These are phyloP conservation scores for Trichosanthes cucumerina DNA, from an alignment of 306 rosid species.

Conservation along the genomic window DNA sequence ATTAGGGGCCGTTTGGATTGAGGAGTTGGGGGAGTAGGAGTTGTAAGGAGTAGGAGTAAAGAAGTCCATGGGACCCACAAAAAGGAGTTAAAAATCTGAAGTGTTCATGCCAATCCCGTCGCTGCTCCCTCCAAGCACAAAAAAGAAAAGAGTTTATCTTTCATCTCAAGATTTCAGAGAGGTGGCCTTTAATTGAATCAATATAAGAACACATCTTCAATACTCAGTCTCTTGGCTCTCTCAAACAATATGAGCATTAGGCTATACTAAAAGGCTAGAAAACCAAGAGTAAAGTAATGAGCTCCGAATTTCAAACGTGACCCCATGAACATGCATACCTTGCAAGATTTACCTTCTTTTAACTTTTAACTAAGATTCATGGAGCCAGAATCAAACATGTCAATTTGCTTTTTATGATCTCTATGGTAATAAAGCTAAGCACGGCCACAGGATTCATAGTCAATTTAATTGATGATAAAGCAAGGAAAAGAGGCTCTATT, in stretches of 20 bases:
- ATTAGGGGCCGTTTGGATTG: no score
- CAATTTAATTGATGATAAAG: not conserved
- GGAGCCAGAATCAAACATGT: not conserved
- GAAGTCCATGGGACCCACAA: no score
- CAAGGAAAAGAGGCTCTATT: not conserved
- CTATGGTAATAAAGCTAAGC: not conserved
- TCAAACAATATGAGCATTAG: no score
- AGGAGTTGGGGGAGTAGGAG: no score
- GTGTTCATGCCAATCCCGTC: not conserved
- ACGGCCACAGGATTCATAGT: not conserved
- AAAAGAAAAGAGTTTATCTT: not conserved
- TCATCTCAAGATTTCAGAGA: not conserved
- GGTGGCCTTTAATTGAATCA: not conserved
- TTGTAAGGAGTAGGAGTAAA: no score
- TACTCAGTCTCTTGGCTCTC: not conserved
- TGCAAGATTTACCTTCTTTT: not conserved
- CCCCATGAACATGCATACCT: not conserved
- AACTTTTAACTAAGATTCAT: not conserved
- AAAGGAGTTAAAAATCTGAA: no score
- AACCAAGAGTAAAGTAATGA: not conserved
- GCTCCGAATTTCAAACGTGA: not conserved
- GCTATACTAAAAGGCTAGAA: not conserved
- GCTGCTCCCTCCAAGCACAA: not conserved
- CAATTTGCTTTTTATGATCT: not conserved
- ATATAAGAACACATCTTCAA: not conserved